Evolutionary conservation across 345 rosid species (phyloP).

Genomic region (Noccaea caerulescens): DNA sequence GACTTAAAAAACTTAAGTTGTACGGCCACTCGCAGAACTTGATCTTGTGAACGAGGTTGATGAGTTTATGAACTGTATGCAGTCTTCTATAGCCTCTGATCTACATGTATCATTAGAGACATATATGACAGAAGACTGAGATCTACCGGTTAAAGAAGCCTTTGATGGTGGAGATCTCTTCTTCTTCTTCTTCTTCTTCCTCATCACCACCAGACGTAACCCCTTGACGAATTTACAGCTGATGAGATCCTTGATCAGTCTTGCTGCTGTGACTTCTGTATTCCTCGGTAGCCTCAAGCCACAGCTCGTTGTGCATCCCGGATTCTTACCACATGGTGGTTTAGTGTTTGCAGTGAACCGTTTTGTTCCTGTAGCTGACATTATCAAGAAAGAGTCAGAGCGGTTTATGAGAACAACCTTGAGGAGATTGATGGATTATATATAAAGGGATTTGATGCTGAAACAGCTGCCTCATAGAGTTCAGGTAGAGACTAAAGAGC

Average conservation of each 20-base stretch:
- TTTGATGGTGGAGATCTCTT: conserved; percentile 43
- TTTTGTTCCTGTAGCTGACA: conserved; percentile 49
- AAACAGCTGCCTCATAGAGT: conserved; percentile 12
- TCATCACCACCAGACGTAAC: conserved; percentile 43
- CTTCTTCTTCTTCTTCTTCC: conserved; percentile 52
- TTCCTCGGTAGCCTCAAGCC: conserved; percentile 57
- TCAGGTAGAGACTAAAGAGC: conserved; percentile 16
- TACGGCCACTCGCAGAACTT: conserved; percentile 43
- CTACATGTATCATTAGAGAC: conserved; percentile 53
- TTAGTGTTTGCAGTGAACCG: conserved; percentile 30
- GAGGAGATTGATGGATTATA: conserved; percentile 15
- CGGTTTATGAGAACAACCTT: conserved; percentile 4
- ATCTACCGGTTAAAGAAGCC: conserved; percentile 52
- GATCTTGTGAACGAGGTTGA: conserved; percentile 61
- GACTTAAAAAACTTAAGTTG: conserved; percentile 26
- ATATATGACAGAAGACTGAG: conserved; percentile 48
- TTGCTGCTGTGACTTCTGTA: conserved; percentile 51
- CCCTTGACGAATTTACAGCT: conserved; percentile 53
- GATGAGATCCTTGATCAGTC: conserved; percentile 56
- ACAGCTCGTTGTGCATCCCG: conserved; percentile 46
- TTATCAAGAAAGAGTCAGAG: conserved; percentile 33
- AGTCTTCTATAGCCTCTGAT: conserved; percentile 74
- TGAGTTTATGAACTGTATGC: conserved; percentile 81
- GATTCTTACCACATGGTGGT: conserved; percentile 36
- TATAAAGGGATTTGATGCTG: conserved; percentile 15